These are phyloP conservation scores for Ganoderma sinense DNA, from an alignment of 1,284 basidiomycete species.

Conservation along the genomic window DNA sequence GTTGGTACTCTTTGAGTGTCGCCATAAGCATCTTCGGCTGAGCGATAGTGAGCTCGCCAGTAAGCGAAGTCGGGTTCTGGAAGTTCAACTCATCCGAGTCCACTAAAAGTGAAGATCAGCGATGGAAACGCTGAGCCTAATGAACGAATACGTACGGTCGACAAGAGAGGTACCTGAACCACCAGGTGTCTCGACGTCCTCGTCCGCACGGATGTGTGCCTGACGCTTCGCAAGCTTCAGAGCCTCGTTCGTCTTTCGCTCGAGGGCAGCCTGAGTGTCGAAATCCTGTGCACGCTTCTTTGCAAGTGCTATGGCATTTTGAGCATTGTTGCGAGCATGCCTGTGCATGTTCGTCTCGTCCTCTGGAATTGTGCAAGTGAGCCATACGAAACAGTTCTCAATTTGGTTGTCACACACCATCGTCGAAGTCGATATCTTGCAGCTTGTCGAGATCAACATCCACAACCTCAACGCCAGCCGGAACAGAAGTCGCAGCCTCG, in stretches of 20 bases:
- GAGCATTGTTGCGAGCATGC: slow-evolving; percentile 91
- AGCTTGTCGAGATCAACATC: slow-evolving; percentile 62
- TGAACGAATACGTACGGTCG: slow-evolving; percentile 56
- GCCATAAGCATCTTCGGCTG: slow-evolving; percentile 98
- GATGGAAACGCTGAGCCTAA: neutral
- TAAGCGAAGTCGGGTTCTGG: slow-evolving; percentile 97
- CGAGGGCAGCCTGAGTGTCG: slow-evolving; percentile 82
- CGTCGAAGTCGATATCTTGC: slow-evolving; percentile 92
- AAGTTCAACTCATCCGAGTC: slow-evolving; percentile 99
- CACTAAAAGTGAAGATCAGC: slow-evolving; percentile 53
- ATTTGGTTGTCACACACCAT: slow-evolving; percentile 63
- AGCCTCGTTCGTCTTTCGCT: slow-evolving; percentile 83
- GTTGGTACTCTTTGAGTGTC: slow-evolving; percentile 97
- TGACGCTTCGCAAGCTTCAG: slow-evolving; percentile 73
- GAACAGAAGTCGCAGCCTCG: slow-evolving; percentile 55
- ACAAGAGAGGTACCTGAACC: slow-evolving; percentile 54
- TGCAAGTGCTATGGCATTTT: slow-evolving; percentile 87
- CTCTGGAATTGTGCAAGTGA: slow-evolving; percentile 54
- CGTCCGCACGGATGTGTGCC: slow-evolving; percentile 61
- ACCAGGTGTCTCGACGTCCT: slow-evolving; percentile 46
- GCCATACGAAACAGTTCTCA: neutral
- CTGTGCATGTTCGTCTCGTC: slow-evolving; percentile 90
- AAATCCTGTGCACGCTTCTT: slow-evolving; percentile 87
- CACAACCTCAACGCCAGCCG: slow-evolving; percentile 67
- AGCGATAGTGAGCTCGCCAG: slow-evolving; percentile 84